Percentiles rank a stretch among this genome's conserved stretches.
These are phyloP conservation scores for Boechera stricta DNA, from an alignment of 345 rosid genomes.

Conservation along the genomic window DNA sequence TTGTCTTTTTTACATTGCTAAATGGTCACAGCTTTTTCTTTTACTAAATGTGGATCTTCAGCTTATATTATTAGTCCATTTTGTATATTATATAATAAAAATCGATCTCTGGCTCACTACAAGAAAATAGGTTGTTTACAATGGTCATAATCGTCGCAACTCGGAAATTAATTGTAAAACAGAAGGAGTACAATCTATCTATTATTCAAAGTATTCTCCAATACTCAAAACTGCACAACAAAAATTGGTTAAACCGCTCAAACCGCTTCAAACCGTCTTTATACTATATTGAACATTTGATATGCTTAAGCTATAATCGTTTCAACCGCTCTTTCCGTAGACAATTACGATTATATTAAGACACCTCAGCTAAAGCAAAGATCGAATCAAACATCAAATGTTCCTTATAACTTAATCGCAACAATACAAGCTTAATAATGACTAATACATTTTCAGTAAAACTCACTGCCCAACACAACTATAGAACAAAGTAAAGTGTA, in stretches of 20 bases:
- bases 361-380: slow-evolving; percentile 1
- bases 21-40: neutral
- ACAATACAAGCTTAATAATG: slow-evolving; percentile 4
- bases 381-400: slow-evolving; percentile 14
- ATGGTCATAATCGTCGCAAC: neutral
- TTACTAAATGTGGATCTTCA: neutral
- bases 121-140: neutral
- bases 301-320: neutral
- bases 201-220: no score
- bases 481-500: slow-evolving; percentile 14
- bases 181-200: neutral
- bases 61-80: neutral
- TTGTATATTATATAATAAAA: neutral
- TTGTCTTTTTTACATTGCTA: slow-evolving; percentile 11
- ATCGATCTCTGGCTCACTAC: neutral
- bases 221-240: neutral
- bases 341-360: neutral
- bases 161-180: no score
- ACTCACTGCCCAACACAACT: slow-evolving; percentile 9
- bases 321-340: neutral
- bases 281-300: neutral
- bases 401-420: neutral
- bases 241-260: neutral
- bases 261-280: neutral
- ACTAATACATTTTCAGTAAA: slow-evolving; percentile 17